phyloP scores from a whole-genome alignment of 2,329 filamentous ascomycete species.

The Botrytis byssoidea region DNA sequence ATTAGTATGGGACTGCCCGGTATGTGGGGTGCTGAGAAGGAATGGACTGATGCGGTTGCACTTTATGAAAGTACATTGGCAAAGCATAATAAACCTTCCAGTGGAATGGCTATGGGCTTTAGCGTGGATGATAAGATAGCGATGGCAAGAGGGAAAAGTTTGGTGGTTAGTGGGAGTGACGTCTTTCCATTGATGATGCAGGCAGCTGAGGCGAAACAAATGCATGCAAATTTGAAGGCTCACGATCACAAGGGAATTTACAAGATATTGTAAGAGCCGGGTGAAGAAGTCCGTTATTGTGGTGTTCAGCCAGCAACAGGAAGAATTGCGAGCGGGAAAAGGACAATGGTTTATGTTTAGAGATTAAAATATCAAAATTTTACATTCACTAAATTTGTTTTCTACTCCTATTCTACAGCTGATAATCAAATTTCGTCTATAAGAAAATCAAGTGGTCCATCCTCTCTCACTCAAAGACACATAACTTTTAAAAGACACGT shows the following conservation, averaged over 20 bases:
- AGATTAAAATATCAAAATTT: not conserved
- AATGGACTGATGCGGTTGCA: conserved; percentile 44
- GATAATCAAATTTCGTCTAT: not conserved
- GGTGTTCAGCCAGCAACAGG: not conserved
- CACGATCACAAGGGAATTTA: conserved; percentile 3
- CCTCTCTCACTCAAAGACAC: no score
- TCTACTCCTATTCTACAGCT: not conserved
- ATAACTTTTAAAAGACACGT: not conserved
- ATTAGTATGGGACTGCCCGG: conserved; percentile 46
- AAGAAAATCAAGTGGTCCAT: not conserved
- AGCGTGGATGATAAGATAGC: conserved; percentile 24
- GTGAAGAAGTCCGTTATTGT: not conserved
- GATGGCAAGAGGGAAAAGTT: conserved; percentile 30
- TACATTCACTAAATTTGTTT: not conserved
- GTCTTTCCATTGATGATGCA: conserved; percentile 22
- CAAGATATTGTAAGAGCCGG: not conserved
- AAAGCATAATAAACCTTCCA: conserved; percentile 48
- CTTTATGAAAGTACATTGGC: conserved; percentile 43
- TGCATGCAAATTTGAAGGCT: not conserved
- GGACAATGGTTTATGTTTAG: not conserved
- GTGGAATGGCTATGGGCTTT: conserved; percentile 31
- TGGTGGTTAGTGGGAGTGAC: conserved; percentile 28
- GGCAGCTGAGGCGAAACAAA: not conserved
- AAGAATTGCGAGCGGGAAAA: not conserved
- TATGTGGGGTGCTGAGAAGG: conserved; percentile 42